Conservation (phyloP, 352 stramenopile species). For the Phytopythium helicoides region DNA sequence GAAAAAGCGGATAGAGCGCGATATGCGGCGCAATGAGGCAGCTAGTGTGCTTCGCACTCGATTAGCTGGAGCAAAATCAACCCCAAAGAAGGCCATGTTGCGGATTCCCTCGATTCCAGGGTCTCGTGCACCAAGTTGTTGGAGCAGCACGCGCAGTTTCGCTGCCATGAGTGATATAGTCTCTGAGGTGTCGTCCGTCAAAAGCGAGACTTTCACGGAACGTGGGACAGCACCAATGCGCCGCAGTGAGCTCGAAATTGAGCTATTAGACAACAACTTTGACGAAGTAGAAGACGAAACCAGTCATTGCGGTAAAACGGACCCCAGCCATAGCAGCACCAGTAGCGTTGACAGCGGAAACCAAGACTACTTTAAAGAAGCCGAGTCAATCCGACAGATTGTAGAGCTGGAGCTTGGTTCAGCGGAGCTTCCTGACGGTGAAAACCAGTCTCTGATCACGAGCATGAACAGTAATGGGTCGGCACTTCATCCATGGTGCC, state of each 20-base stretch:
- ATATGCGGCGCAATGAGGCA: conserved; percentile 31
- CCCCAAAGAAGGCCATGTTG: background rate
- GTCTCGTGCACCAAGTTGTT: too few species aligned
- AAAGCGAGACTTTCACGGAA: conserved; percentile 6
- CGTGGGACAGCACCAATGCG: conserved; percentile 12
- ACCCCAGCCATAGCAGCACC: background rate
- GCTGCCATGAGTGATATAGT: background rate
- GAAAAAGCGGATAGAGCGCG: conserved; percentile 12
- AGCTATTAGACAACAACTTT: conserved; percentile 14
- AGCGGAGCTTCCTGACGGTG: background rate
- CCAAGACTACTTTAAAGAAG: background rate
- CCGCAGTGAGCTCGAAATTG: conserved; percentile 12
- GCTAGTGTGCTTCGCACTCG: conserved; percentile 51
- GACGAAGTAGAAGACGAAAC: conserved; percentile 7
- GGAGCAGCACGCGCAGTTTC: background rate
- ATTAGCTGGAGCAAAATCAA: conserved; percentile 19
- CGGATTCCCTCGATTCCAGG: background rate
- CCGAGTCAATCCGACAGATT: background rate
- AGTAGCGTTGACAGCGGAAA: conserved; percentile 14
- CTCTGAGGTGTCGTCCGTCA: background rate
- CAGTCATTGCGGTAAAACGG: conserved; percentile 1
- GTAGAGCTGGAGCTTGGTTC: background rate
- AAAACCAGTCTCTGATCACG: background rate
- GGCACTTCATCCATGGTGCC: conserved; percentile 44
- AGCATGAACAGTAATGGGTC: background rate